Percentiles rank a stretch among this genome's conserved stretches.
Conservation (phyloP, 805 yeast genomes). For the Starmera quercuum region DNA sequence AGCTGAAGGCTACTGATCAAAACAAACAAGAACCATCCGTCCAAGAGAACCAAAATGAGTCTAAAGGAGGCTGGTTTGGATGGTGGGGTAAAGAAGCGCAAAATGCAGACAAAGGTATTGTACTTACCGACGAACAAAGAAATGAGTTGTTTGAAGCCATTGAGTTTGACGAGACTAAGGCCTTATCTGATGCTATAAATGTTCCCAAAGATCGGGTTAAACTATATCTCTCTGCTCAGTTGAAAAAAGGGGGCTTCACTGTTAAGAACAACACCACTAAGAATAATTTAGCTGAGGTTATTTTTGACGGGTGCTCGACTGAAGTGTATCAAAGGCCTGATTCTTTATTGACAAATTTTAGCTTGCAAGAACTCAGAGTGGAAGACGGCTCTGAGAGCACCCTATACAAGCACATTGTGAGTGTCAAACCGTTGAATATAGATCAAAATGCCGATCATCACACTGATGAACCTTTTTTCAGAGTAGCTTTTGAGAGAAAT, state of each 20-base stretch:
- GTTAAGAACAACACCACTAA: constrained; percentile 31
- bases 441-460: constrained; percentile 24
- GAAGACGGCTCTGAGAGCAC: constrained; percentile 81
- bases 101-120: constrained; percentile 23
- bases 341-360: constrained; percentile 64
- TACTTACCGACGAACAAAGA: constrained; percentile 78
- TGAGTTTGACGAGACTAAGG: constrained; percentile 70
- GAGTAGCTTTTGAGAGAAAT: constrained; percentile 73
- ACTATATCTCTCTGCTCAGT: constrained; percentile 57
- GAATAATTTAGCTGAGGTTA: constrained; percentile 60
- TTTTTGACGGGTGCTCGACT: constrained; percentile 75
- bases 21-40: constrained; percentile 2
- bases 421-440: constrained; percentile 58
- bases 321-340: constrained; percentile 72
- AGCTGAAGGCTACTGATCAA: constrained; percentile 17
- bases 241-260: constrained; percentile 72
- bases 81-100: constrained; percentile 49
- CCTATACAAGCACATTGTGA: constrained; percentile 79
- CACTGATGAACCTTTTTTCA: constrained; percentile 60
- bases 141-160: constrained; percentile 89
- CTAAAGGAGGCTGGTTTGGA: constrained; percentile 53
- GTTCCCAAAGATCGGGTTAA: constrained; percentile 68
- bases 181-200: constrained; percentile 44
- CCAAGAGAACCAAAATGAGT: not conserved
- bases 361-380: constrained; percentile 72